Percentiles rank a stretch among this genome's conserved stretches.
phyloP scores from a whole-genome alignment of 2,329 filamentous ascomycete species.

The Trichoderma simmonsii region DNA sequence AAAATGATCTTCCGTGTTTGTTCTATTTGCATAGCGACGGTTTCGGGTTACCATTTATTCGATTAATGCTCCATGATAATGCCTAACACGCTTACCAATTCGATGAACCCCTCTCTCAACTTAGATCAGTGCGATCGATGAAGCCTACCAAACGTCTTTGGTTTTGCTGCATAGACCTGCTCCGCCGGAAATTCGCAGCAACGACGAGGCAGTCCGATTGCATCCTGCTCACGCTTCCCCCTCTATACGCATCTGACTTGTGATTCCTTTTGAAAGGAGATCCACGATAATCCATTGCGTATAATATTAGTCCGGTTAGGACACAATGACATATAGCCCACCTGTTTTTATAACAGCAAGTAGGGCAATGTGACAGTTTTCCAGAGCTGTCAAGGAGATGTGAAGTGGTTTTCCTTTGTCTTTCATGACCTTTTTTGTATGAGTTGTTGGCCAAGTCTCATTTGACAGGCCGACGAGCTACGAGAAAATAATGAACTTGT shows the following conservation, averaged over 20 bases:
- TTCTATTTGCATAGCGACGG: slow-evolving; percentile 40
- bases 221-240: neutral
- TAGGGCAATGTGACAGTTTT: neutral
- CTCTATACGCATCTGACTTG: neutral
- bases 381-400: slow-evolving; percentile 3
- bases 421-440: slow-evolving; percentile 17
- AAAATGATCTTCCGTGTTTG: slow-evolving; percentile 23
- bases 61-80: slow-evolving; percentile 18
- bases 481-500: slow-evolving; percentile 14
- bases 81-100: neutral
- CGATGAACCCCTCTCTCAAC: neutral
- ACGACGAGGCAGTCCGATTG: neutral
- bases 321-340: neutral
- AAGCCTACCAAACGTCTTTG: neutral
- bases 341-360: slow-evolving; percentile 7
- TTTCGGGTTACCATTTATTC: slow-evolving; percentile 26
- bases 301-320: neutral
- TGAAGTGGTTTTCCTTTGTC: slow-evolving; percentile 17
- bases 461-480: slow-evolving; percentile 3
- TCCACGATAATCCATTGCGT: neutral
- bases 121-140: neutral
- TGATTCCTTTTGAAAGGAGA: neutral
- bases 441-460: slow-evolving; percentile 5
- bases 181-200: neutral
- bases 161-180: neutral